Evolutionary conservation across 1,284 basidiomycete genomes (phyloP).

Genomic region (Trichosporon sp.): DNA sequence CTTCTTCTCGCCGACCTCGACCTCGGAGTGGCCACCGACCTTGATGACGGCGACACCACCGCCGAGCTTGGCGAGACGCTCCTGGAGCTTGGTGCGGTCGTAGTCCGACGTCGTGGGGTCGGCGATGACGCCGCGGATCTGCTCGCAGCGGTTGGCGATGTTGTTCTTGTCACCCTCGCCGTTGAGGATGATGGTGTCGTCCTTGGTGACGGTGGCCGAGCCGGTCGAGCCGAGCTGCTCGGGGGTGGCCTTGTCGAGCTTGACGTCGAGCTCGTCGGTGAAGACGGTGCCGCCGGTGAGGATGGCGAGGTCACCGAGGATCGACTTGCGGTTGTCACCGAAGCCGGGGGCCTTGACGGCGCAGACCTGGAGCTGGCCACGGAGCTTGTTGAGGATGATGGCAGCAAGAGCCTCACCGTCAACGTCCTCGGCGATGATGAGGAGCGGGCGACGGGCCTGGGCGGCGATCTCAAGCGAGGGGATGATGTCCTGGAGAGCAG

Average conservation of each 20-base stretch:
- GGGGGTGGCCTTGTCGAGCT: slow-evolving; percentile 83
- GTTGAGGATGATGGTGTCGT: slow-evolving; percentile 95
- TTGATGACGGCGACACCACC: slow-evolving; percentile 98
- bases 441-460: slow-evolving; percentile 80
- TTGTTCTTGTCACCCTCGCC: slow-evolving; percentile 81
- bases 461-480: slow-evolving; percentile 90
- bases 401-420: slow-evolving; percentile 97
- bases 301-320: slow-evolving; percentile 94
- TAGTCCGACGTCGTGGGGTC: slow-evolving; percentile 87
- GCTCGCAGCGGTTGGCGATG: slow-evolving; percentile 86
- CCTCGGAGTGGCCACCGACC: slow-evolving; percentile 88
- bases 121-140: slow-evolving; percentile 77
- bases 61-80: slow-evolving; percentile 89
- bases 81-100: slow-evolving; percentile 92
- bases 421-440: slow-evolving; percentile 96
- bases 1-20: slow-evolving; percentile 99
- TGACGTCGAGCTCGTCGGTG: slow-evolving; percentile 96
- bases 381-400: slow-evolving; percentile 97
- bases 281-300: slow-evolving; percentile 96
- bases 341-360: slow-evolving; percentile 98
- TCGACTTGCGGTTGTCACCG: slow-evolving; percentile 97
- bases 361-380: slow-evolving; percentile 85
- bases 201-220: slow-evolving; percentile 92
- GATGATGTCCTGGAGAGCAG: slow-evolving; percentile 87
- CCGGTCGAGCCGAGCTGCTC: slow-evolving; percentile 91